A percentile compares a stretch with the other conserved stretches of the same genome.
Evolutionary conservation across 257 asterid species (phyloP).

Genomic region (Nicotiana otophora): DNA sequence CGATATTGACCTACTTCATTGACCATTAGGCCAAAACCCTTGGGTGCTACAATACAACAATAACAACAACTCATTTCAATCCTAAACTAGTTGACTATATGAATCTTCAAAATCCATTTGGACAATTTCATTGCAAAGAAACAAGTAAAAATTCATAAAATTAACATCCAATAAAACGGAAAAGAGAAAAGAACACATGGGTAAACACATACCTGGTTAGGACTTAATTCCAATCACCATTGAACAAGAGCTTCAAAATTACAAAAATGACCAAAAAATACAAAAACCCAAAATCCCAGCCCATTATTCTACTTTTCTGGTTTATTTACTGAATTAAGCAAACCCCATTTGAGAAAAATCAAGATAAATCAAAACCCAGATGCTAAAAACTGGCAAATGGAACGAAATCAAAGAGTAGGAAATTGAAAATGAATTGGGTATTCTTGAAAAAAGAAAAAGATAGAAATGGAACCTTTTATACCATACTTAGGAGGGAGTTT

Average conservation of each 20-base stretch:
- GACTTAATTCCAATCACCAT: not conserved
- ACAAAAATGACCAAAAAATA: not conserved
- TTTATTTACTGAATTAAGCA: not conserved
- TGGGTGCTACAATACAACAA: not conserved
- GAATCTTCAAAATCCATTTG: not conserved
- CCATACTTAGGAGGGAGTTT: not conserved
- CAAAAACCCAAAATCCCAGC: not conserved
- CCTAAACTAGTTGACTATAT: not conserved
- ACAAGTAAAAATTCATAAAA: not conserved
- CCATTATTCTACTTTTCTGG: not conserved
- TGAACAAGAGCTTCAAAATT: not conserved
- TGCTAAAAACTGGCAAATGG: not conserved
- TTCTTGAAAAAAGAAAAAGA: not conserved
- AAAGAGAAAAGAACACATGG: not conserved
- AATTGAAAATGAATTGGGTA: not conserved
- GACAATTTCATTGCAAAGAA: not conserved
- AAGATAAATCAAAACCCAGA: not conserved
- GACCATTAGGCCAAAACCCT: no score
- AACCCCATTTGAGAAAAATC: not conserved
- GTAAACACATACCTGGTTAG: not conserved
- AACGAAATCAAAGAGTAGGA: not conserved
- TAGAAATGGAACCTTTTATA: not conserved
- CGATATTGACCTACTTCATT: no score
- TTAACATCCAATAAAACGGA: not conserved
- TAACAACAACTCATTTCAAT: not conserved